Base-by-base conservation (phyloP, 164 flowering plant genomes). In the Buxus sempervirens region DNA sequence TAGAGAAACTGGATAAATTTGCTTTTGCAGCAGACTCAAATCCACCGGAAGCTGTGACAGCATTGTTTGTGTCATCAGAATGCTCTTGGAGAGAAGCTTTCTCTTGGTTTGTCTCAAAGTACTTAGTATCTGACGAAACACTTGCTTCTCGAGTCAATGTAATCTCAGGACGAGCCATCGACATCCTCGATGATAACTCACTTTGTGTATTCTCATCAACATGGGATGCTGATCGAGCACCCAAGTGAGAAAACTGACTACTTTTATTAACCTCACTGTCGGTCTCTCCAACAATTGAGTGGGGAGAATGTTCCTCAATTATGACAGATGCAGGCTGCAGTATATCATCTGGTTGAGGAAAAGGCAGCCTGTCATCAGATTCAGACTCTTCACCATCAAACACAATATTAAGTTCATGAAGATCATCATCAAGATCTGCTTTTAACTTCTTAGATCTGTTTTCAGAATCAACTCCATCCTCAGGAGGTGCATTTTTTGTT, bases 401-500 rank as follows among this genome's bases (percentile, higher is more conserved):
- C 13, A 96, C 97, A 69, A 96, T 96, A 81, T 96, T 84, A 49
- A 95, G 85, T 66, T 87, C 98, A 67, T 92, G 94, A 74, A 90
- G 96, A 81, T 95, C 99, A 78, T 96, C 99, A 75, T 95, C 96
- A 38, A 85, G 85, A 76, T 85, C 98, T n/a, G 93, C 76, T 78
- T 89, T 93, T 78, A 93, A 66, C 70, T 78, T 85, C 73, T 76
- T 82, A 48, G 96, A 70, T 72, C 76, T 88, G 68, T 76, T 83
- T 67, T 83, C 87, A 3, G 71, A 62, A 67, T 76, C 87, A 14
- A 64, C 27, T 20, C 71, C 86, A 70, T 69, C 78, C 23, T 72
- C 85, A 61, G 81, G 60, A 36, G 82, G 32, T 10, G 66, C 64
- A 66, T 63, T 74, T 71, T 86, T 84, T 56, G 56, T 69, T 72